phyloP scores from a whole-genome alignment of 164 flowering plant genomes.

The Chimonanthus salicifolius region DNA sequence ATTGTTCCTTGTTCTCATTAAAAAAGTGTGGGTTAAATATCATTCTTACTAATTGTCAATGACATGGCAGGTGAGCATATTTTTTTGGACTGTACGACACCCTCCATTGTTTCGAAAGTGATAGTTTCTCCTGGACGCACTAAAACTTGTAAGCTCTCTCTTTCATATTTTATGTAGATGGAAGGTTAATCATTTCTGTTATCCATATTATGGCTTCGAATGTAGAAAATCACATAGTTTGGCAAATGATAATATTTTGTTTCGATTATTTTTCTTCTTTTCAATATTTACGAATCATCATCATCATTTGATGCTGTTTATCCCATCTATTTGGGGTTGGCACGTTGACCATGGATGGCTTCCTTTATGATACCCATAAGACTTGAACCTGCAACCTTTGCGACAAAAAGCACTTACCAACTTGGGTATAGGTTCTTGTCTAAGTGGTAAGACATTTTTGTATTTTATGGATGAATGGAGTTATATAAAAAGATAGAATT shows the following conservation, averaged over 20 bases:
- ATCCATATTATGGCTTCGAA: not conserved
- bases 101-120: slow-evolving; percentile 61
- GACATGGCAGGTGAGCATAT: slow-evolving; percentile 66
- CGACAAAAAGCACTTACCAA: no score
- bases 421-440: no score
- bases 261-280: no score
- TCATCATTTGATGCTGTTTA: no score
- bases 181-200: not conserved
- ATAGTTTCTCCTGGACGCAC: slow-evolving; percentile 55
- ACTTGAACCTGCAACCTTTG: no score
- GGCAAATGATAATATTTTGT: not conserved
- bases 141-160: slow-evolving; percentile 59
- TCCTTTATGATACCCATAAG: no score
- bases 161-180: not conserved
- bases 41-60: not conserved
- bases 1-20: no score
- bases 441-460: no score
- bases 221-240: not conserved
- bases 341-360: no score
- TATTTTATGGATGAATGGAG: not conserved
- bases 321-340: no score
- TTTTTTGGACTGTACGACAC: slow-evolving; percentile 62
- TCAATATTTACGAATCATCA: not conserved
- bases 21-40: no score
- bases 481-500: no score